A percentile compares a stretch with the other conserved stretches of the same genome.
Evolutionary conservation across 257 asterid species (phyloP).

Genomic region (Linaria vulgaris): DNA sequence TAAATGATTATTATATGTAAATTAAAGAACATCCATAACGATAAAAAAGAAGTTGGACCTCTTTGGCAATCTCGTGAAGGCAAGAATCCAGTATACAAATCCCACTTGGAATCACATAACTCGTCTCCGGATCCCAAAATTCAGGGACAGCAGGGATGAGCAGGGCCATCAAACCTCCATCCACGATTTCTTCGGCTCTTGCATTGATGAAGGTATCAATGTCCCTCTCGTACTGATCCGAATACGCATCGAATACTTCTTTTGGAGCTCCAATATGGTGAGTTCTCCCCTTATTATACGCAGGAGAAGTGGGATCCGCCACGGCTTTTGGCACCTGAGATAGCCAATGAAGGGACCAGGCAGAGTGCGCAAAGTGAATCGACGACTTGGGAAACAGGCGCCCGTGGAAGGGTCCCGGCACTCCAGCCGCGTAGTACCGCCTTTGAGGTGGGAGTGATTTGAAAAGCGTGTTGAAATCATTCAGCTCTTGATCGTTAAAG

Average conservation of each 20-base stretch:
- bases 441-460: slow-evolving; percentile 22
- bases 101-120: not conserved
- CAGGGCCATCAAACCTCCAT: slow-evolving; percentile 37
- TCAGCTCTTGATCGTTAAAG: slow-evolving; percentile 29
- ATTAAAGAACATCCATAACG: too few species aligned
- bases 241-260: slow-evolving; percentile 30
- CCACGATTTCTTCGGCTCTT: slow-evolving; percentile 31
- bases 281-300: slow-evolving; percentile 34
- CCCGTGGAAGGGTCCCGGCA: slow-evolving; percentile 35
- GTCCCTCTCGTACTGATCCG: slow-evolving; percentile 23
- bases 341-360: slow-evolving; percentile 38
- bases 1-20: too few species aligned
- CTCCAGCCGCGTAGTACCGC: slow-evolving; percentile 26
- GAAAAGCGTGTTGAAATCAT: slow-evolving; percentile 37
- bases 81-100: not conserved
- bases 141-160: slow-evolving; percentile 30
- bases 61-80: not conserved
- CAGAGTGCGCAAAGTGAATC: slow-evolving; percentile 31
- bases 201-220: slow-evolving; percentile 25
- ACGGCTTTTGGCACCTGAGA: slow-evolving; percentile 29
- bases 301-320: slow-evolving; percentile 5
- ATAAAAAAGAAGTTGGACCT: not conserved
- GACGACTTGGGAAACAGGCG: slow-evolving; percentile 28
- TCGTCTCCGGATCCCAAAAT: not conserved
- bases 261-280: slow-evolving; percentile 9